Conservation (phyloP, 2,329 filamentous ascomycete species). For the Apiospora rasikravindrae region DNA sequence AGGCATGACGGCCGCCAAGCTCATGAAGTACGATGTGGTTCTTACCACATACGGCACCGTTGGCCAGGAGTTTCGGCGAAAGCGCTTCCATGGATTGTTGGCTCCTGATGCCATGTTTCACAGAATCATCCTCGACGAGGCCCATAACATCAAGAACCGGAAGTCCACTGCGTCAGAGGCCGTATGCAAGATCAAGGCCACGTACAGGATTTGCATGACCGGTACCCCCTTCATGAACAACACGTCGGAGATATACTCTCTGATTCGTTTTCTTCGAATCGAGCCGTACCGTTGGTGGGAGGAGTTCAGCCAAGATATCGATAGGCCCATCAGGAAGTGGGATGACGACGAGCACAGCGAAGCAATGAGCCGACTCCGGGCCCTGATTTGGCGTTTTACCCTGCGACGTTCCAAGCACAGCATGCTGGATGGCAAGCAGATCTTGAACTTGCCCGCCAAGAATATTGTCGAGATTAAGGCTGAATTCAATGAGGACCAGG, state of each 20-base stretch:
- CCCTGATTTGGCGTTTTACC: constrained; percentile 79
- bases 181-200: constrained; percentile 62
- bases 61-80: constrained; percentile 67
- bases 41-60: constrained; percentile 81
- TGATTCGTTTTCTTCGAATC: constrained; percentile 80
- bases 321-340: constrained; percentile 40
- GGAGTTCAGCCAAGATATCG: constrained; percentile 60
- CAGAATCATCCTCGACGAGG: constrained; percentile 80
- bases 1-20: constrained; percentile 39
- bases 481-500: constrained; percentile 70
- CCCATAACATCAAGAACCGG: constrained; percentile 83
- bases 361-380: constrained; percentile 74
- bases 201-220: constrained; percentile 76
- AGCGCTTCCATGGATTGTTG: constrained; percentile 58
- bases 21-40: constrained; percentile 74
- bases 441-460: constrained; percentile 71
- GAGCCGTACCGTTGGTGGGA: constrained; percentile 72
- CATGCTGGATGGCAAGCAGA: constrained; percentile 78
- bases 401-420: constrained; percentile 84
- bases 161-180: constrained; percentile 66
- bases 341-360: constrained; percentile 55
- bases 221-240: constrained; percentile 92
- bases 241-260: constrained; percentile 77
- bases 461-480: constrained; percentile 64
- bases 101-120: constrained; percentile 67